A percentile compares a stretch with the other conserved stretches of the same genome.
Conservation (phyloP, 176 grass and related monocot genomes). For the Aegilops umbellulata region DNA sequence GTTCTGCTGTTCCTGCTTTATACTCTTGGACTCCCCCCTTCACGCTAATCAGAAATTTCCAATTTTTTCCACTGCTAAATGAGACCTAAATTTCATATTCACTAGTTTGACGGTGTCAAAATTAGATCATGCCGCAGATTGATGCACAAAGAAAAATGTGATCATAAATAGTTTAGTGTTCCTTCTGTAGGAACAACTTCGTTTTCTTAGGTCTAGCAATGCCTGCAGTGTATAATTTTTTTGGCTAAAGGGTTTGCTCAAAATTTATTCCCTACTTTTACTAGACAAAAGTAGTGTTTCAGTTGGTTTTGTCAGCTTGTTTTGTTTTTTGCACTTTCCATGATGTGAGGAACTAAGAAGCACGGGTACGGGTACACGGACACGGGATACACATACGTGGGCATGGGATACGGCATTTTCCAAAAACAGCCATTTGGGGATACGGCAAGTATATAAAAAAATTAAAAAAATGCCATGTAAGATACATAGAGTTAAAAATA, state of each 20-base stretch:
- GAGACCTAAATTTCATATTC: constrained; percentile 12
- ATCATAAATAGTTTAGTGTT: not conserved
- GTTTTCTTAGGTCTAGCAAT: constrained; percentile 20
- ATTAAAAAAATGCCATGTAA: no score
- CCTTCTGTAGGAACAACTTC: constrained; percentile 22
- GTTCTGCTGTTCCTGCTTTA: constrained; percentile 19
- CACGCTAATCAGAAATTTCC: not conserved
- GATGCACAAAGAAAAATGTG: not conserved
- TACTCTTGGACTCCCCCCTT: constrained; percentile 19
- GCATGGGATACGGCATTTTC: no score
- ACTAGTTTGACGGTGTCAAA: not conserved
- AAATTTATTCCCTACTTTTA: not conserved
- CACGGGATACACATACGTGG: no score
- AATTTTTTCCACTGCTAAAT: constrained; percentile 15
- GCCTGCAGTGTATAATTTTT: not conserved
- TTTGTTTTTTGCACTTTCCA: not conserved
- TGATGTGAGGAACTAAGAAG: not conserved
- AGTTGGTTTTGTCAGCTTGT: not conserved
- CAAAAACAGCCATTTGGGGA: no score
- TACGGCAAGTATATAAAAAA: no score
- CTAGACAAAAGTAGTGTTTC: not conserved
- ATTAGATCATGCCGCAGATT: not conserved
- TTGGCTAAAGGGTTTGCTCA: not conserved
- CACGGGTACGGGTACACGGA: no score
- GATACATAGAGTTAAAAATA: no score